phyloP scores from a whole-genome alignment of 208 protist genomes.

The Leishmania amazonensis region DNA sequence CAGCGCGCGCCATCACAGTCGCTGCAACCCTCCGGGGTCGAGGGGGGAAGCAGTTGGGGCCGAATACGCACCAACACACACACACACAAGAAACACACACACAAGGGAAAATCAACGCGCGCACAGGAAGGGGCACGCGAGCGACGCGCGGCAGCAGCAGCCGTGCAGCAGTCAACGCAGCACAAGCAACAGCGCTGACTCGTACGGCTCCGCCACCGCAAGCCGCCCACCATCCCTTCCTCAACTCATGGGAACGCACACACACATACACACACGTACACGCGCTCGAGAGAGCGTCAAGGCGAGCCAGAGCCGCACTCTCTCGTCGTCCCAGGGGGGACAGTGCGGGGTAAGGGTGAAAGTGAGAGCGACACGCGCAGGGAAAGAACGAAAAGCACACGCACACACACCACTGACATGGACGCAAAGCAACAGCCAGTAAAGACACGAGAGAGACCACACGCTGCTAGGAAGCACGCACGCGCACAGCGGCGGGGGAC shows the following conservation, averaged over 20 bases:
- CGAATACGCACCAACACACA: not conserved
- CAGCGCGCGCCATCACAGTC: not conserved
- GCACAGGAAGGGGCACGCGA: not conserved
- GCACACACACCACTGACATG: not conserved
- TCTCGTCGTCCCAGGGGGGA: not conserved
- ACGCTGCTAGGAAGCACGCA: not conserved
- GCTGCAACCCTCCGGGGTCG: not conserved
- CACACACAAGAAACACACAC: constrained; percentile 1
- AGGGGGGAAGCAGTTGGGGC: not conserved
- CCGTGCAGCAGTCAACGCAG: not conserved
- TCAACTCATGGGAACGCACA: constrained; percentile 7
- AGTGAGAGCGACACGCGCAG: not conserved
- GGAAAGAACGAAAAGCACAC: not conserved
- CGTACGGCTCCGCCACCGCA: not conserved
- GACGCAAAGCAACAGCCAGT: not conserved
- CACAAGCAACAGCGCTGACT: too few relatives aligned
- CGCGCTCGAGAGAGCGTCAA: not conserved
- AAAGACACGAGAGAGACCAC: not conserved
- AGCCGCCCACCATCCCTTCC: not conserved
- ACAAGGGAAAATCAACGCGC: constrained; percentile 8
- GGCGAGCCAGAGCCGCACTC: not conserved
- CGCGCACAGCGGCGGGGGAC: not conserved
- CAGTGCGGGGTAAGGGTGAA: not conserved
- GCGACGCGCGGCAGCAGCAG: not conserved
- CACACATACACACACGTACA: not conserved